Conservation (phyloP, 163 green algal genomes). For the Scenedesmus sp. region DNA sequence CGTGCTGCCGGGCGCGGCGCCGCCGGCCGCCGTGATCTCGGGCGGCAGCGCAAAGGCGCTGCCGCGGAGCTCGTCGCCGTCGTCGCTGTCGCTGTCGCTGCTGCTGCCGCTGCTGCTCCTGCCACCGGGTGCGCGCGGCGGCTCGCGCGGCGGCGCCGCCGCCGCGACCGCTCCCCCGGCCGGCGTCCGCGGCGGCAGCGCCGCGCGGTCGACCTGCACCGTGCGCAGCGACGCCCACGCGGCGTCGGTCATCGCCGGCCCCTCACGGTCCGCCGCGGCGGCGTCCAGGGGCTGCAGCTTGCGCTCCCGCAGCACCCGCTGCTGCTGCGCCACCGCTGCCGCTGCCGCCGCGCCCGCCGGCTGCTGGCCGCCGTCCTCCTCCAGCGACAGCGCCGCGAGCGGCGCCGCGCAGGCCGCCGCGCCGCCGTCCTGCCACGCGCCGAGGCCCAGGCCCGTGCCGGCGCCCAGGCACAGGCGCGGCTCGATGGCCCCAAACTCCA, state of each 20-base stretch:
- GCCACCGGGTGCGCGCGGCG: background rate
- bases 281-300: constrained; percentile 12
- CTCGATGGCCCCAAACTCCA: constrained; percentile 8
- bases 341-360: too few relatives aligned
- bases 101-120: background rate
- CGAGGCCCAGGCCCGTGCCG: background rate
- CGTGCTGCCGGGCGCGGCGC: too few relatives aligned
- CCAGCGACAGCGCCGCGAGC: background rate
- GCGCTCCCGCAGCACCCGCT: background rate
- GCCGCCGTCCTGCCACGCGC: background rate
- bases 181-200: background rate
- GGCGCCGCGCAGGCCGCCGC: too few relatives aligned
- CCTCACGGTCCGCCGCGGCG: background rate
- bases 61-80: background rate
- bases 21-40: too few relatives aligned
- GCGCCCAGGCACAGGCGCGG: background rate
- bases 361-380: background rate
- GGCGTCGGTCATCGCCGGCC: constrained; percentile 7
- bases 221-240: constrained; percentile 19
- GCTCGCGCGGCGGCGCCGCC: background rate
- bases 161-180: background rate
- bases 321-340: too few relatives aligned
- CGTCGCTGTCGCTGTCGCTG: background rate
- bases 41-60: too few relatives aligned
- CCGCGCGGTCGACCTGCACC: background rate